These are phyloP conservation scores for Aspergillus sp. DNA, from an alignment of 2,329 filamentous ascomycete genomes.

Conservation along the genomic window DNA sequence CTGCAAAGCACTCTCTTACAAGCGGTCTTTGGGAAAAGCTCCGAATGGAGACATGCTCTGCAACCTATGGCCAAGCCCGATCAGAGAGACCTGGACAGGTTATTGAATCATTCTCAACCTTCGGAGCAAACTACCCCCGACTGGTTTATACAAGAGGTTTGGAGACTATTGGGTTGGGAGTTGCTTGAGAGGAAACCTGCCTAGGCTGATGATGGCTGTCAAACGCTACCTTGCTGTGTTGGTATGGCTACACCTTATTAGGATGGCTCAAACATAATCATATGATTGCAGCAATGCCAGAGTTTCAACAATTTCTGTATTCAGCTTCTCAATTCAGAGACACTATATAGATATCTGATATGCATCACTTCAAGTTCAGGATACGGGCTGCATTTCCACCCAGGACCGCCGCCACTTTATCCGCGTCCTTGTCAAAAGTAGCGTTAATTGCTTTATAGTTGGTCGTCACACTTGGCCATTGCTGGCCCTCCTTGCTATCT, in stretches of 20 bases:
- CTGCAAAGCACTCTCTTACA: slow-evolving; percentile 44
- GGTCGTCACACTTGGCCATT: slow-evolving; percentile 49
- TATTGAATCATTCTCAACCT: slow-evolving; percentile 1
- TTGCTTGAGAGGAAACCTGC: slow-evolving; percentile 19
- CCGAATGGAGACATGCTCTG: slow-evolving; percentile 30
- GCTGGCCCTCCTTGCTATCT: slow-evolving; percentile 29
- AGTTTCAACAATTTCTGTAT: background rate
- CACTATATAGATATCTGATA: background rate
- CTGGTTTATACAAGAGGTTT: slow-evolving; percentile 58
- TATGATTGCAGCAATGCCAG: background rate
- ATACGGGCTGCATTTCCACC: slow-evolving; percentile 47
- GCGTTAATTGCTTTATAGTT: slow-evolving; percentile 47
- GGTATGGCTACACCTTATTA: background rate
- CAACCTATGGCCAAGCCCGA: slow-evolving; percentile 21
- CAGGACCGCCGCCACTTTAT: slow-evolving; percentile 36
- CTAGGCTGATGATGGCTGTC: background rate
- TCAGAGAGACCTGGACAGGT: slow-evolving; percentile 14
- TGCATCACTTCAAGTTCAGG: slow-evolving; percentile 33
- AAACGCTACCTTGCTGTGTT: background rate
- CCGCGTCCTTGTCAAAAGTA: slow-evolving; percentile 33
- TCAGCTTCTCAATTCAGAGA: background rate
- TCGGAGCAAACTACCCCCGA: slow-evolving; percentile 43
- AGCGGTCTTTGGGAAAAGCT: slow-evolving; percentile 40
- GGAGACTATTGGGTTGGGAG: slow-evolving; percentile 60
- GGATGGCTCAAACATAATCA: background rate